Evolutionary conservation across 163 green algal genomes (phyloP), one percentile per base, ranked within the genome.

Genomic region (Smithsoniella earleae): DNA sequence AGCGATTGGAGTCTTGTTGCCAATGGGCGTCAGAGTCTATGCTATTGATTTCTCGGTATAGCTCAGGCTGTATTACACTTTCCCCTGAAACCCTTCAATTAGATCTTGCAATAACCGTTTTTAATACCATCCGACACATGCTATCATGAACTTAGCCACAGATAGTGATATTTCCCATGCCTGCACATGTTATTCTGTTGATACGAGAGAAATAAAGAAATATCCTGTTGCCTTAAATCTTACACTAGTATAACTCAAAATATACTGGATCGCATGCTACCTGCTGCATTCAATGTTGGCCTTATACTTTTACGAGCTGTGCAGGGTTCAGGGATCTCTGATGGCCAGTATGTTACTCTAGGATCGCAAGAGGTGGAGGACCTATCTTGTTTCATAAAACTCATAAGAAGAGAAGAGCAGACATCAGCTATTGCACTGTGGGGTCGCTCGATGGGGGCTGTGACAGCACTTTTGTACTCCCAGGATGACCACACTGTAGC

Each of bases 401-500:
- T 87, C 74, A 81, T 93, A 69, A 73, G 88, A 4, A 43, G n/a
- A 0, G 36, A 76, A 22, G 79, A 77, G 4, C 43, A 76, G 46
- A 78, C 86, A 20, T 79, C 76, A 30, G 86, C 81, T 16, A 89
- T 98, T 36, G 93, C 82, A 2, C 80, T 98, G 62, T 98, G 93
- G 93, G 93, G 93, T 4, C 80, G 92, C 22, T 93, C 83, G 40
- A 98, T 98, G 94, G 94, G 94, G 0, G 94, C 92, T 1, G 94
- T 98, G 0, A 97, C 94, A 0, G 83, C 89, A 36, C 78, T 98
- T 66, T 75, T 97, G 45, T 96, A 95, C 82, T 80, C 77, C 28
- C 66, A 82, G 27, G 72, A 46, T 2, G 87, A 94, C 74, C 85
- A 86, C 16, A 81, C 74, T 36, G 84, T 95, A 22, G 85, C 88